Base-by-base conservation (phyloP, 129 eudicot species). In the Pseudognaphalium luteoalbum region DNA sequence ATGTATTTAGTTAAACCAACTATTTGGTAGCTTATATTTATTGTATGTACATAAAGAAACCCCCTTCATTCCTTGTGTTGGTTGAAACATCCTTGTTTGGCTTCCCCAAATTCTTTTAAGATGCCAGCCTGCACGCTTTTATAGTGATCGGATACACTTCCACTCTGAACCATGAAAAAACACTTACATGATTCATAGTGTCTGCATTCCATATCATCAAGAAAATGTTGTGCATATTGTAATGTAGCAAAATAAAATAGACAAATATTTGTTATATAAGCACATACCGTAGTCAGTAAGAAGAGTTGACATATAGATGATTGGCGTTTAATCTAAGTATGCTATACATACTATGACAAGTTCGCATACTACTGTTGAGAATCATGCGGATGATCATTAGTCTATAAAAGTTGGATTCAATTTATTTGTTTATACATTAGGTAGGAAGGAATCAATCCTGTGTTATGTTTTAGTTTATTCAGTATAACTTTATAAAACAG, bases 21-120 rank as follows among this genome's bases (percentile, higher is more conserved):
- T 39, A 79, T 57, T 29, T 79, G 22, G 20, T 63, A 50, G 44
- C 33, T 29, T 22, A 50, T 74, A 80, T 73, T 20, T 39, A 68
- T 68, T 0, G 17, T 58, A 2, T 60, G 7, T n/a, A 29, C 21
- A 60, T 25, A 78, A 70, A 16, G 9, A 44, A 59, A 61, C 21
- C 69, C 14, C 68, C 39, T 41, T 60, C 72, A 72, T 66, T 54
- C 56, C 35, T 80, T 54, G 75, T 41, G 70, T 80, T 79, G 35
- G 83, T 73, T 80, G 83, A 80, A 41, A 67, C 62, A 80, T 80
- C 70, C 28, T 58, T 80, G 51, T 61, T 72, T 41, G 52, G 28
- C 73, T 66, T 65, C 64, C 79, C 32, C 17, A 17, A n/a, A 8
- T 54, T 68, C 68, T 25, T 22, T 52, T 56, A 29, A 77, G 25